Evolutionary conservation across 2,329 filamentous ascomycete species (phyloP), one percentile per base, ranked within the genome.

Genomic region (Ceratocystis diversiconidia): DNA sequence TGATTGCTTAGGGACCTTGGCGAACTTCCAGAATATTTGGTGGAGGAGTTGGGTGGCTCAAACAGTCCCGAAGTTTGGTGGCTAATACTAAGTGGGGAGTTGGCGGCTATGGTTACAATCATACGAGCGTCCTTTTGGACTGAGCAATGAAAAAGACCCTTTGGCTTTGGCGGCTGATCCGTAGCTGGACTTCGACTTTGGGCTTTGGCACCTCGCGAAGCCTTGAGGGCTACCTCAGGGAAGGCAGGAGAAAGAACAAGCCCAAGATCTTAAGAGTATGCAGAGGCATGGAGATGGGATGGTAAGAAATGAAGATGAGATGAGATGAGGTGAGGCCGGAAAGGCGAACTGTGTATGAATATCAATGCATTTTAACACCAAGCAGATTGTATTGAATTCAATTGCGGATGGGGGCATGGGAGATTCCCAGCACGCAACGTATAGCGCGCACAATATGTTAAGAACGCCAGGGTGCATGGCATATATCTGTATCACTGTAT

Each of bases 21-120:
- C 52, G 28, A 41, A 57, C 52, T 57, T 57, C 52, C 52, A 57
- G 52, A 57, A 57, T 28, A 57, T 28, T 57, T 57, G 50, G 15
- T 6, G 50, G 50, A 28, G 50, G 19, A 55, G 50, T 19, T 22
- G 52, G 52, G 52, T 15, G 52, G 52, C 22, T 30, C 52, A 57
- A 57, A 57, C 52, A 57, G 28, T 30, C 52, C 52, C 28, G 28
- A 57, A 22, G 52, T 57, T 57, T 28, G 30, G 52, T 57, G 22
- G 52, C 22, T 15, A 12, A 10, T 15, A 41, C 36, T 12, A 41
- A 41, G 36, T 41, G 36, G 36, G 36, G 36, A 41, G 36, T 8
- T 30, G 17, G 52, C 30, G 52, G 12, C 50, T 22, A 19, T 30
- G 50, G 52, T 30, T 30, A 10, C 25, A 30, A 57, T n/a, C 22